Evolutionary conservation across 768 basidiomycete species (phyloP).

Genomic region (Pulveroboletus ravenelii): DNA sequence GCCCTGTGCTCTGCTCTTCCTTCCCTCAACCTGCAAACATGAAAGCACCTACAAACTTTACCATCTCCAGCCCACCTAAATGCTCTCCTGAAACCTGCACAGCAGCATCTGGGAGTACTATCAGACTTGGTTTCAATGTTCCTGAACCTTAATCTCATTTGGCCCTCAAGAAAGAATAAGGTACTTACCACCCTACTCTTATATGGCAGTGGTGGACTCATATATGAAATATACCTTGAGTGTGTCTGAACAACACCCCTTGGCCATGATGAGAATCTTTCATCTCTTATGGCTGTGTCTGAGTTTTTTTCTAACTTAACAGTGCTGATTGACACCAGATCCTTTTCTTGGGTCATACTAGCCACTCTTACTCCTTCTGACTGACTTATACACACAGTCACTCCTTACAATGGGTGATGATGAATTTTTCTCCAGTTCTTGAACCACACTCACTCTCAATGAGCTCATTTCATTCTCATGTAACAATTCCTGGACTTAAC

Average conservation of each 20-base stretch:
- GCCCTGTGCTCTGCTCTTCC: constrained; percentile 30
- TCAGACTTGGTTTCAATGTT: constrained; percentile 54
- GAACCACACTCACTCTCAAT: too few species aligned
- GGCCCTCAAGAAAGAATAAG: constrained; percentile 53
- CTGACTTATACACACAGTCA: too few species aligned
- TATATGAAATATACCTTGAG: constrained; percentile 70
- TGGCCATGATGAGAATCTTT: constrained; percentile 49
- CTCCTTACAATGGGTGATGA: too few species aligned
- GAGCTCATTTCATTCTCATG: too few species aligned
- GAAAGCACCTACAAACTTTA: constrained; percentile 59
- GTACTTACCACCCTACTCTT: constrained; percentile 52
- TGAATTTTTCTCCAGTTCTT: too few species aligned
- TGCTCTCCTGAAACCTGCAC: constrained; percentile 45
- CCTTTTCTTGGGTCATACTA: too few species aligned
- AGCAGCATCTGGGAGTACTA: constrained; percentile 37
- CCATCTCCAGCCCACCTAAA: constrained; percentile 49
- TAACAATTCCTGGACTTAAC: too few species aligned
- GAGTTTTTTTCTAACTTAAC: too few species aligned
- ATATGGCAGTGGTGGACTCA: constrained; percentile 54
- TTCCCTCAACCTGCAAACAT: constrained; percentile 52
- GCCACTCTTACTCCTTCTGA: too few species aligned
- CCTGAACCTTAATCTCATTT: constrained; percentile 53
- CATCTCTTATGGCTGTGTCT: constrained; percentile 39
- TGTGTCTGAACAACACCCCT: constrained; percentile 58
- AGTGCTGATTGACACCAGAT: too few species aligned